Percentiles rank a stretch among this genome's conserved stretches.
phyloP scores from a whole-genome alignment of 75 land plant species.

The Selaginella tamariscina region DNA sequence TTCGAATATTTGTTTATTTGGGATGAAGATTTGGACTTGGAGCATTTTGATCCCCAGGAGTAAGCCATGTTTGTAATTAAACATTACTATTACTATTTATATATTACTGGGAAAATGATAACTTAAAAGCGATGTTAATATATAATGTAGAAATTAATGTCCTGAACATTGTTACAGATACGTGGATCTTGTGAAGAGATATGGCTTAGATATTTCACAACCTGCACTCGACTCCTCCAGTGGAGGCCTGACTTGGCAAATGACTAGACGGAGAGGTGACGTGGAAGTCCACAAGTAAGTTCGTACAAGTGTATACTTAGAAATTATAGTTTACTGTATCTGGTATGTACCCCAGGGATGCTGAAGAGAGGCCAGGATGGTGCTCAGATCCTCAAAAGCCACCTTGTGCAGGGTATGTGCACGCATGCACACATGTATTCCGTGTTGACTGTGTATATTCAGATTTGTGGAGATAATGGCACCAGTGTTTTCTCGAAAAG shows the following conservation, averaged over 20 bases:
- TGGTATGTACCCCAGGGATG: background rate
- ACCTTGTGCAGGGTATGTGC: constrained; percentile 23
- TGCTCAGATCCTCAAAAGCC: background rate
- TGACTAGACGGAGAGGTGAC: constrained; percentile 31
- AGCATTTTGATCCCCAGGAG: constrained; percentile 43
- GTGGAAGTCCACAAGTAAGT: constrained; percentile 33
- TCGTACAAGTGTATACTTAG: background rate
- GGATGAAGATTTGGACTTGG: constrained; percentile 52
- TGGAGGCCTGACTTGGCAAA: constrained; percentile 40
- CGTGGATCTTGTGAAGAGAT: constrained; percentile 60
- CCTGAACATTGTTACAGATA: too few species aligned
- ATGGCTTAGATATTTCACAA: constrained; percentile 93
- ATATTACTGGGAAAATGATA: too few species aligned
- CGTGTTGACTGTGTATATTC: constrained; percentile 1
- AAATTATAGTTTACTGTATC: background rate
- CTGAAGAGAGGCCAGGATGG: background rate
- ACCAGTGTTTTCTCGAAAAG: constrained; percentile 49
- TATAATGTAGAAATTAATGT: too few species aligned
- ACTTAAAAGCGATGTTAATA: too few species aligned
- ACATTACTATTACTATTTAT: too few species aligned
- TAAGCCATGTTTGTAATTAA: too few species aligned
- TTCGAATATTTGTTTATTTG: constrained; percentile 41
- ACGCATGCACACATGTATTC: too few species aligned
- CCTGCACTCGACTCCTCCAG: constrained; percentile 84
- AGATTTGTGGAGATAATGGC: constrained; percentile 89